These are phyloP conservation scores for Ceratobasidium sp. DNA, from an alignment of 1,284 basidiomycete species.

Conservation along the genomic window DNA sequence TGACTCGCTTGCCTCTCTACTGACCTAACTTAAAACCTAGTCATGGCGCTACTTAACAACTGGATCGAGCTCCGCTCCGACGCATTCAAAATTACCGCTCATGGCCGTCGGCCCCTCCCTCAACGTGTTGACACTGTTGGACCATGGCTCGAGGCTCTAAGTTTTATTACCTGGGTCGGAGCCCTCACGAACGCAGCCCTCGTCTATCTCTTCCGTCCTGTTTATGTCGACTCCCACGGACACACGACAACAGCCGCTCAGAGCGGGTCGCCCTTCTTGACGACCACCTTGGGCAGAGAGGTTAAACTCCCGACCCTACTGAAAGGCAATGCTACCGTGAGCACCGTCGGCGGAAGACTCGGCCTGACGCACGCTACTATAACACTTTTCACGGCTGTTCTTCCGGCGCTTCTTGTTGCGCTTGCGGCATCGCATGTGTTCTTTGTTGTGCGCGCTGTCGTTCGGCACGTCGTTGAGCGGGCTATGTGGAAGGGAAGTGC, in stretches of 20 bases:
- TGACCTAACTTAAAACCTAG: slow-evolving; percentile 55
- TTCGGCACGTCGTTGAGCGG: slow-evolving; percentile 79
- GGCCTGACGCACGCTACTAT: slow-evolving; percentile 58
- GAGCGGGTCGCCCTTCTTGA: slow-evolving; percentile 43
- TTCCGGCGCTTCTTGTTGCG: slow-evolving; percentile 79
- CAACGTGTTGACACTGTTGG: slow-evolving; percentile 90
- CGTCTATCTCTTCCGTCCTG: slow-evolving; percentile 81
- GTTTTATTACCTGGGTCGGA: slow-evolving; percentile 89
- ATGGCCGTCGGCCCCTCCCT: slow-evolving; percentile 88
- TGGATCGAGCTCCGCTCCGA: slow-evolving; percentile 93
- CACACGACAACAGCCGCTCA: slow-evolving; percentile 39
- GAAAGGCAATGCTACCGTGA: slow-evolving; percentile 47
- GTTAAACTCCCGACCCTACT: slow-evolving; percentile 33
- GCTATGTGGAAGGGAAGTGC: slow-evolving; percentile 78
- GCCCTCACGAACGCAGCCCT: slow-evolving; percentile 88
- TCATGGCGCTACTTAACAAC: slow-evolving; percentile 86
- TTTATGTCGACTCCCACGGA: slow-evolving; percentile 25
- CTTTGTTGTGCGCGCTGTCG: slow-evolving; percentile 72
- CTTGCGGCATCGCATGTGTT: slow-evolving; percentile 86
- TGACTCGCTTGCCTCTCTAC: slow-evolving; percentile 28
- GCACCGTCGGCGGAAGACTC: slow-evolving; percentile 47
- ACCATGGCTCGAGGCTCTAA: slow-evolving; percentile 91
- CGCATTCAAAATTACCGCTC: slow-evolving; percentile 93
- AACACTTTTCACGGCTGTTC: slow-evolving; percentile 61
- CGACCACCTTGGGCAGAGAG: slow-evolving; percentile 40